phyloP scores from a whole-genome alignment of 2,329 filamentous ascomycete species.

The Aureobasidium pullulans region DNA sequence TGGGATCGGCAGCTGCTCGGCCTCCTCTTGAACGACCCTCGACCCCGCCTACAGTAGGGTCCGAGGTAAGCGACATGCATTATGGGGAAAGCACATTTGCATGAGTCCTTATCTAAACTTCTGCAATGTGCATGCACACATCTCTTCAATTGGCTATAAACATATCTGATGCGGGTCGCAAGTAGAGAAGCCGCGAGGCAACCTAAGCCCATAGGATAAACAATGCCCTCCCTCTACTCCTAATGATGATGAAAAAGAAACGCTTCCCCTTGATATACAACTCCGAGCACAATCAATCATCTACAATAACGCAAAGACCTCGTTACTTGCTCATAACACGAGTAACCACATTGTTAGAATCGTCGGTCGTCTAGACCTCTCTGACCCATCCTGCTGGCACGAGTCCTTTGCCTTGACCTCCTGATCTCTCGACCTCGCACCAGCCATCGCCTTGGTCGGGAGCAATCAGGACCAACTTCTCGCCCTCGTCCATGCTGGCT shows the following conservation, averaged over 20 bases:
- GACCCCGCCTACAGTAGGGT: not conserved
- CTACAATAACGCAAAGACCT: not conserved
- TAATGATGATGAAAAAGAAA: not conserved
- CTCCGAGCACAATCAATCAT: not conserved
- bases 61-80: not conserved
- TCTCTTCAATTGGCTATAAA: not conserved
- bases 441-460: conserved; percentile 89
- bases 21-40: not conserved
- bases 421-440: conserved; percentile 80
- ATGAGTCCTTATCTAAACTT: not conserved
- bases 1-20: not conserved
- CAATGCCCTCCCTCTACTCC: not conserved
- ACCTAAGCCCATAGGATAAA: not conserved
- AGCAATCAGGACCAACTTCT: conserved; percentile 82
- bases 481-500: conserved; percentile 84
- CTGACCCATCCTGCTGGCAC: conserved; percentile 93
- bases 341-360: not conserved
- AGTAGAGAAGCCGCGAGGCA: not conserved
- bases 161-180: not conserved
- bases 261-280: conserved; percentile 2
- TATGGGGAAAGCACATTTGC: not conserved
- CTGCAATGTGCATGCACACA: not conserved
- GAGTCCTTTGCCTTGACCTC: conserved; percentile 73
- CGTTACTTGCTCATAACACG: not conserved
- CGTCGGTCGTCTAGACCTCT: conserved; percentile 41